Evolutionary conservation across 2,329 filamentous ascomycete species (phyloP), one percentile per base, ranked within the genome.

Genomic region (Incumbomyces lentus): DNA sequence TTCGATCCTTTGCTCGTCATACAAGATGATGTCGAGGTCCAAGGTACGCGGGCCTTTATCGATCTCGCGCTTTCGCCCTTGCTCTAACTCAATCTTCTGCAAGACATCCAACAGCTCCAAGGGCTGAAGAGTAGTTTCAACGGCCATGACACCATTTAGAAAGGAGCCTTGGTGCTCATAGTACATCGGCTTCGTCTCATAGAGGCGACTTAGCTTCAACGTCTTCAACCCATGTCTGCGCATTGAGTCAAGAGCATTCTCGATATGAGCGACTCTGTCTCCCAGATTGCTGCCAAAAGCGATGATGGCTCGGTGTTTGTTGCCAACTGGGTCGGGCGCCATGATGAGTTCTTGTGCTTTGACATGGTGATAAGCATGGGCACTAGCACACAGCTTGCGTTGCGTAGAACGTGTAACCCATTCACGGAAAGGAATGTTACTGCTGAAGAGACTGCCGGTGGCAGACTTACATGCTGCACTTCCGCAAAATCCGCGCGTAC

Each of bases 121-220:
- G 0, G 92, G 89, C 14, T 76, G 73, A 10, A 95, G 67, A 2
- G 71, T 74, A 3, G 92, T 96, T 66, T 87, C 82, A 41, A 95
- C 79, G 87, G 95, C 55, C 14, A 32, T 56, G 19, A 82, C 89
- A 16, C 88, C 92, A 62, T 98, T 98, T 40, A 95, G 70, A 61
- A 98, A 98, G 26, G 78, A 77, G 52, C 81, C 81, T 64, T 98
- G 92, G 52, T 95, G 84, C 52, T 84, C 70, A 53, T 95, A 84
- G 65, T 98, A 98, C 92, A 98, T 98, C 17, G 92, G 87, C 57
- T 86, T 81, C 2, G 90, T 98, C 68, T 96, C 88, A 76, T 92
- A 98, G 2, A 98, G 71, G 51, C 81, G 83, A 63, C 90, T 96
- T 0, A 90, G 95, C 57, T 82, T 75, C 58, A 79, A 74, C 33